Conservation (phyloP, 441 rosid genomes). For the California macrophylla region DNA sequence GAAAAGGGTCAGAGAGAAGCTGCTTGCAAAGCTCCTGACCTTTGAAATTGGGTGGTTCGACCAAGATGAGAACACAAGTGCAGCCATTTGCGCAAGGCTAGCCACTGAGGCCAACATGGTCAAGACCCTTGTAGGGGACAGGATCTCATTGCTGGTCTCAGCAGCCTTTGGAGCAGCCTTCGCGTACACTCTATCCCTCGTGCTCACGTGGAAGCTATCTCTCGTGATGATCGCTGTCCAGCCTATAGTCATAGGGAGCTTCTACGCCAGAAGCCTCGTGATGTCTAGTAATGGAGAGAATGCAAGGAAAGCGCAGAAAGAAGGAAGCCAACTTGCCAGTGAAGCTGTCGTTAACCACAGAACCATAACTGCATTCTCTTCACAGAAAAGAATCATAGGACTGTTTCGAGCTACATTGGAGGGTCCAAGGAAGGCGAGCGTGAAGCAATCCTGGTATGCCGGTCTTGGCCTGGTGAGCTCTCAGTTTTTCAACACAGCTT, state of each 20-base stretch:
- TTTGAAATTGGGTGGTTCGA: slow-evolving; percentile 65
- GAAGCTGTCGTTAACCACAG: slow-evolving; percentile 61
- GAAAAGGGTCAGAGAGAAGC: slow-evolving; percentile 45
- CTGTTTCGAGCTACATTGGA: slow-evolving; percentile 43
- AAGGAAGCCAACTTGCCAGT: slow-evolving; percentile 64
- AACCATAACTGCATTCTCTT: slow-evolving; percentile 61
- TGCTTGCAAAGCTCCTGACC: slow-evolving; percentile 47
- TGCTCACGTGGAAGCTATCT: slow-evolving; percentile 46
- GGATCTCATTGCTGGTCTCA: slow-evolving; percentile 49
- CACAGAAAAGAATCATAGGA: slow-evolving; percentile 45
- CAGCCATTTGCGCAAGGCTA: slow-evolving; percentile 50
- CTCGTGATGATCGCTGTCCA: slow-evolving; percentile 55
- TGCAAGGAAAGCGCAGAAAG: slow-evolving; percentile 50
- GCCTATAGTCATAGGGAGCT: slow-evolving; percentile 51
- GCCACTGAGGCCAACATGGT: slow-evolving; percentile 56
- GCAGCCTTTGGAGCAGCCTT: slow-evolving; percentile 45
- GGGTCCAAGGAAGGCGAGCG: slow-evolving; percentile 53
- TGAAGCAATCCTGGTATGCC: slow-evolving; percentile 41
- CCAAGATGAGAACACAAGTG: slow-evolving; percentile 57
- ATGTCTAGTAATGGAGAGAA: slow-evolving; percentile 56
- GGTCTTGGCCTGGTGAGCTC: slow-evolving; percentile 56
- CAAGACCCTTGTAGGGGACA: slow-evolving; percentile 48
- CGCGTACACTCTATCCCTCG: slow-evolving; percentile 39
- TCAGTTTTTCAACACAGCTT: slow-evolving; percentile 47
- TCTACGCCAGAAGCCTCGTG: slow-evolving; percentile 34